phyloP scores from a whole-genome alignment of 306 rosid species.

The Canavalia ensiformis region DNA sequence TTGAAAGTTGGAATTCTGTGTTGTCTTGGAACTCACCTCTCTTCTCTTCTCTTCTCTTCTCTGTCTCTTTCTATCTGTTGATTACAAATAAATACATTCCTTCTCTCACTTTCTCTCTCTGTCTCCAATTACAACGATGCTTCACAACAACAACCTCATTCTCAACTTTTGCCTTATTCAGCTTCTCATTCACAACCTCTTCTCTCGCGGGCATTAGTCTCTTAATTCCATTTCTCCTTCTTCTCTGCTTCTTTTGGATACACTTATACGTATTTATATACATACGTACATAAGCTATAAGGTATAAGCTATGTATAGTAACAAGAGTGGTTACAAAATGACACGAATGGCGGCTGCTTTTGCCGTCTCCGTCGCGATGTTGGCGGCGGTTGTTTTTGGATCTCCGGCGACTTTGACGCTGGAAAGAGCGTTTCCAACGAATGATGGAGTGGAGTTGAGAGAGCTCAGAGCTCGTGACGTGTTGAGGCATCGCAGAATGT shows the following conservation, averaged over 20 bases:
- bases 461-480: slow-evolving; percentile 76
- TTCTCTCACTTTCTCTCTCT: not conserved
- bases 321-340: not conserved
- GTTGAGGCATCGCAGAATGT: slow-evolving; percentile 76
- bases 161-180: not conserved
- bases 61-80: not conserved
- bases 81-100: not conserved
- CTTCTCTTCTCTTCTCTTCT: not conserved
- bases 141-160: slow-evolving; percentile 8
- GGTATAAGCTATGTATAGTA: not conserved
- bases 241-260: not conserved
- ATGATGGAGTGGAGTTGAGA: slow-evolving; percentile 74
- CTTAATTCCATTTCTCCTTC: not conserved
- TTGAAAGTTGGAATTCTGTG: slow-evolving; percentile 48
- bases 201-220: slow-evolving; percentile 7
- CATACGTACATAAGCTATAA: not conserved
- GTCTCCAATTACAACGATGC: slow-evolving; percentile 34
- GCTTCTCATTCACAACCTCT: slow-evolving; percentile 36
- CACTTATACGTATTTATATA: not conserved
- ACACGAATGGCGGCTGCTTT: slow-evolving; percentile 56
- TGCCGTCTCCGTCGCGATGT: slow-evolving; percentile 42
- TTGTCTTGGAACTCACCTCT: slow-evolving; percentile 23
- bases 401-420: slow-evolving; percentile 72
- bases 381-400: slow-evolving; percentile 46
- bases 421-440: slow-evolving; percentile 84